Conservation (phyloP, 2,329 filamentous ascomycete genomes). For the Cladosporium austrohemisphaericum region DNA sequence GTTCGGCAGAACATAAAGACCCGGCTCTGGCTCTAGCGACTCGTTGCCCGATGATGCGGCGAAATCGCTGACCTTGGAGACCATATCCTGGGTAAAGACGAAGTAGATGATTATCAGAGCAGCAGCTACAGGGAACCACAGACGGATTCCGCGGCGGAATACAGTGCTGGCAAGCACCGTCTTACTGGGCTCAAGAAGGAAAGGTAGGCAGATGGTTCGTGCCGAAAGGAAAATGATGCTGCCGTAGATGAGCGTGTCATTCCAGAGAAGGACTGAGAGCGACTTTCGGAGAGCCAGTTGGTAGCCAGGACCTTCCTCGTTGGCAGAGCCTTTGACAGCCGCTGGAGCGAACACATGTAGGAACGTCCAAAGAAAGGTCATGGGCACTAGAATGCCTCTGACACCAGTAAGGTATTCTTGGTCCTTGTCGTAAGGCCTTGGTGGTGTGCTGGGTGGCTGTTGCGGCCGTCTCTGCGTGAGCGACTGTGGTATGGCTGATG, state of each 20-base stretch:
- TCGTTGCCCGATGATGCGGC: constrained; percentile 33
- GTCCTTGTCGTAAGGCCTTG: constrained; percentile 3
- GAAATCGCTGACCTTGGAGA: constrained; percentile 36
- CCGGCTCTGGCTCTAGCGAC: constrained; percentile 24
- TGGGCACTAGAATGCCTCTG: constrained; percentile 39
- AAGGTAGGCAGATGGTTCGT: constrained; percentile 36
- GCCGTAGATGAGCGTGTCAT: constrained; percentile 44
- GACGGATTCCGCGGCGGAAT: constrained; percentile 40
- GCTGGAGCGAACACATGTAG: constrained; percentile 42
- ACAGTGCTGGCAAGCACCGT: constrained; percentile 35
- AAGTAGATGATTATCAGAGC: constrained; percentile 37
- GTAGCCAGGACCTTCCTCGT: constrained; percentile 34
- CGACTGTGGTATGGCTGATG: not conserved
- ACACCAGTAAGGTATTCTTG: constrained; percentile 39
- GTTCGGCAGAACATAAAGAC: constrained; percentile 35
- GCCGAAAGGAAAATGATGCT: constrained; percentile 45
- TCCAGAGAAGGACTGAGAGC: constrained; percentile 45
- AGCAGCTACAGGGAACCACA: constrained; percentile 41
- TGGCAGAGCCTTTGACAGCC: constrained; percentile 36
- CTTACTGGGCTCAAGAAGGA: constrained; percentile 35
- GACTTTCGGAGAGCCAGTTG: constrained; percentile 42
- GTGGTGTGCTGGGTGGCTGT: not conserved
- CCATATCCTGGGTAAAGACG: constrained; percentile 30
- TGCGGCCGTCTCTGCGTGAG: not conserved
- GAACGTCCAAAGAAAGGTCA: constrained; percentile 44